These are phyloP conservation scores for Cucurbita maxima DNA, from an alignment of 306 rosid genomes.

Conservation along the genomic window DNA sequence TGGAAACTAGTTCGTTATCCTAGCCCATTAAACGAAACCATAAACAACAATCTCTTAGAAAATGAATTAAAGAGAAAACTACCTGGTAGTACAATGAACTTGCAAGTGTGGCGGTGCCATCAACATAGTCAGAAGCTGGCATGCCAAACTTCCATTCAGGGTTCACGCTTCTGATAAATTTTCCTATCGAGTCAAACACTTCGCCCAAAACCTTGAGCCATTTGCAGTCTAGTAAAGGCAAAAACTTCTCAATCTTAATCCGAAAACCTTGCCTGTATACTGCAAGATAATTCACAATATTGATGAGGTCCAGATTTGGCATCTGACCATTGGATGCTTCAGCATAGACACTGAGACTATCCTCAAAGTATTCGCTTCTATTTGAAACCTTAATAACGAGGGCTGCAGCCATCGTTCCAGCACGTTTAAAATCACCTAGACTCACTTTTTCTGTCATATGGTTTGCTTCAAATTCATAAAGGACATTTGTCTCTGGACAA, in stretches of 20 bases:
- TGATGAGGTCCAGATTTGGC: conserved; percentile 94
- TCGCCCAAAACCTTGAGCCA: conserved; percentile 72
- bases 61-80: conserved; percentile 3
- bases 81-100: conserved; percentile 90
- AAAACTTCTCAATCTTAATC: conserved; percentile 53
- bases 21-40: not conserved
- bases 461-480: conserved; percentile 24
- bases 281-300: conserved; percentile 70
- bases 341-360: conserved; percentile 62
- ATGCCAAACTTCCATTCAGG: conserved; percentile 82
- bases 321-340: conserved; percentile 95
- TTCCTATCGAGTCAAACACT: conserved; percentile 50
- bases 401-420: conserved; percentile 94
- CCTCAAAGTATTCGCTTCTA: conserved; percentile 40
- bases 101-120: conserved; percentile 86
- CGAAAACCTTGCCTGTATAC: conserved; percentile 75
- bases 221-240: conserved; percentile 43
- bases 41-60: not conserved
- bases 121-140: conserved; percentile 72
- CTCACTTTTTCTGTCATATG: conserved; percentile 18
- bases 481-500: conserved; percentile 24
- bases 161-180: conserved; percentile 39
- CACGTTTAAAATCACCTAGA: conserved; percentile 57
- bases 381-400: conserved; percentile 73
- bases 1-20: not conserved